These are phyloP conservation scores for Ogataea polymorpha DNA, from an alignment of 805 yeast genomes.

Conservation along the genomic window DNA sequence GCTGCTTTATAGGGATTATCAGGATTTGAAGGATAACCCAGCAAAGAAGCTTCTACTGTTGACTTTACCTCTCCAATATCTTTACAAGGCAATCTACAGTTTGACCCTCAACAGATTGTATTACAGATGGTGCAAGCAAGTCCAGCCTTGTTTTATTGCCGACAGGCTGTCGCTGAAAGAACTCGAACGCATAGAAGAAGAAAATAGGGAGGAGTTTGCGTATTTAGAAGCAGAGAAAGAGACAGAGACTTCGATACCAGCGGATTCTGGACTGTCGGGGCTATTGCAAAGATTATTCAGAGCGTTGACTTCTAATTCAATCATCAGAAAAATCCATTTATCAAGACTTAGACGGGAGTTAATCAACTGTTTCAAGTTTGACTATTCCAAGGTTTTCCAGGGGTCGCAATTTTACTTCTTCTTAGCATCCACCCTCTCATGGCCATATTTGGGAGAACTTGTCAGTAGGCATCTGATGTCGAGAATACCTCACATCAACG, in stretches of 20 bases:
- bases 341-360: conserved; percentile 30
- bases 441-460: conserved; percentile 34
- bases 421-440: conserved; percentile 28
- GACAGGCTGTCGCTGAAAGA: conserved; percentile 32
- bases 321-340: conserved; percentile 15
- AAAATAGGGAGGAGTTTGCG: conserved; percentile 27
- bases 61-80: conserved; percentile 17
- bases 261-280: not conserved
- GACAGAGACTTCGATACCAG: not conserved
- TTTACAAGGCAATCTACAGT: conserved; percentile 24
- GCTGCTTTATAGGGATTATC: conserved; percentile 12
- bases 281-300: conserved; percentile 5
- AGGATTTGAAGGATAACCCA: conserved; percentile 13
- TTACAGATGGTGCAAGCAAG: conserved; percentile 32
- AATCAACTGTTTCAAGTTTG: conserved; percentile 24
- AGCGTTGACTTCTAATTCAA: conserved; percentile 8
- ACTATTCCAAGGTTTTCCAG: conserved; percentile 30
- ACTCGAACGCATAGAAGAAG: conserved; percentile 32
- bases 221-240: conserved; percentile 11
- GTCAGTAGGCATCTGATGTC: conserved; percentile 23
- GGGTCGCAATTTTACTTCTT: conserved; percentile 17
- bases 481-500: conserved; percentile 22
- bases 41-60: conserved; percentile 16
- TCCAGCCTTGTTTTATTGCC: conserved; percentile 36
- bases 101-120: conserved; percentile 33